A percentile compares a stretch with the other conserved stretches of the same genome.
These are phyloP conservation scores for Huntiella savannae DNA, from an alignment of 2,329 filamentous ascomycete genomes.

Conservation along the genomic window DNA sequence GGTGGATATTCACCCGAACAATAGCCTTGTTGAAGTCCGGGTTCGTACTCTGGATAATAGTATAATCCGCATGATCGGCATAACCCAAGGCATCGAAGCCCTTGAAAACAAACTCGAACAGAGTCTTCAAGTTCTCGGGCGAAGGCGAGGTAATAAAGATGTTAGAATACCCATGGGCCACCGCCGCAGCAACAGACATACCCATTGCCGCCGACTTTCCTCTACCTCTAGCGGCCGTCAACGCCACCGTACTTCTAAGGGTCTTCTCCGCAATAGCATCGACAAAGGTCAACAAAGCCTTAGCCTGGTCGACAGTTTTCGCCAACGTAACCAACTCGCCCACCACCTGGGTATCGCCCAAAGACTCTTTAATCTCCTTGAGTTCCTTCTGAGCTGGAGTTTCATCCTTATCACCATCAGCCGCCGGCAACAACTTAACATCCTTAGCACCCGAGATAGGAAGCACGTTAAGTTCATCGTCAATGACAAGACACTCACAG, in stretches of 20 bases:
- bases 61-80: constrained; percentile 89
- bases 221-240: constrained; percentile 84
- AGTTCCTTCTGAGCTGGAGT: constrained; percentile 58
- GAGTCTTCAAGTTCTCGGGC: constrained; percentile 92
- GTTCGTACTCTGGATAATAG: constrained; percentile 94
- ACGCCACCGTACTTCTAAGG: constrained; percentile 72
- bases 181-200: constrained; percentile 79
- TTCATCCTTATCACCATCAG: constrained; percentile 53
- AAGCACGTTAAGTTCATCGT: constrained; percentile 92
- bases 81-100: constrained; percentile 91
- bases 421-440: constrained; percentile 63
- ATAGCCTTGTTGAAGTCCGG: constrained; percentile 99
- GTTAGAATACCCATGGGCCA: constrained; percentile 95
- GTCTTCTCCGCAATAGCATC: constrained; percentile 96
- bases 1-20: constrained; percentile 86
- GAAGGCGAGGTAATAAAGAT: constrained; percentile 98
- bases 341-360: constrained; percentile 71
- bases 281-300: constrained; percentile 89
- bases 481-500: constrained; percentile 88
- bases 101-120: constrained; percentile 97
- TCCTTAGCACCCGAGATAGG: constrained; percentile 91
- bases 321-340: constrained; percentile 70
- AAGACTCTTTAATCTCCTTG: constrained; percentile 67
- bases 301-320: constrained; percentile 85
- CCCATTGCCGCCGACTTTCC: constrained; percentile 94